phyloP scores from a whole-genome alignment of 2,329 filamentous ascomycete genomes.

The Colletotrichum spinosum region DNA sequence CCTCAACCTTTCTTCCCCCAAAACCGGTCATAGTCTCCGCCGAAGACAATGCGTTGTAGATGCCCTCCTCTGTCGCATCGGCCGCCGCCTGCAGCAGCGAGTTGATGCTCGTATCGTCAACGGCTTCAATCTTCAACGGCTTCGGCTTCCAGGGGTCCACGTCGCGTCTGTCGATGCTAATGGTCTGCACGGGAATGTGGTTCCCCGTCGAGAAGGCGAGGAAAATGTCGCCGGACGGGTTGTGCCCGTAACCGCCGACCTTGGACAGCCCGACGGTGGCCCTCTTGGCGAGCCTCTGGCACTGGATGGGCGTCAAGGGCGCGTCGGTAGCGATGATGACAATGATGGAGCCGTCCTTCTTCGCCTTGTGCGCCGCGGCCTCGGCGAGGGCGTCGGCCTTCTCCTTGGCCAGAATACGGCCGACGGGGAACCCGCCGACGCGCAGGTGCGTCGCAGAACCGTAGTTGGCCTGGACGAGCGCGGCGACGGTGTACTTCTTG shows the following conservation, averaged over 20 bases:
- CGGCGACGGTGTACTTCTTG: conserved; percentile 68
- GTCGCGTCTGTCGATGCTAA: conserved; percentile 42
- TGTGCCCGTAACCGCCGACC: conserved; percentile 71
- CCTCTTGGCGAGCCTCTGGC: conserved; percentile 68
- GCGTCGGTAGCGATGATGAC: conserved; percentile 70
- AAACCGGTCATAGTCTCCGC: conserved; percentile 69
- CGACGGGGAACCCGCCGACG: conserved; percentile 71
- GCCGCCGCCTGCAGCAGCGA: conserved; percentile 70
- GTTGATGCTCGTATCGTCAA: conserved; percentile 71
- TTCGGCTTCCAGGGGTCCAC: conserved; percentile 56
- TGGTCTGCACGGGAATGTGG: conserved; percentile 57
- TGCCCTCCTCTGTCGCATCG: conserved; percentile 73
- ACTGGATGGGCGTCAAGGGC: conserved; percentile 67
- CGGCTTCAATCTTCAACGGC: conserved; percentile 53
- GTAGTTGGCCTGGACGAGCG: conserved; percentile 75
- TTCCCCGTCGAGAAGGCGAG: conserved; percentile 74
- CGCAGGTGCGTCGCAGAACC: conserved; percentile 66
- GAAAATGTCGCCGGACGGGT: conserved; percentile 75
- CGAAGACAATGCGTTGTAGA: conserved; percentile 73
- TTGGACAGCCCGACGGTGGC: conserved; percentile 71
- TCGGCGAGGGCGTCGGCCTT: conserved; percentile 45
- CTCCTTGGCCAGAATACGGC: conserved; percentile 64
- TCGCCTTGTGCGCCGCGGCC: conserved; percentile 52
- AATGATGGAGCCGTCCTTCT: conserved; percentile 72
- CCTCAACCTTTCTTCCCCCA: conserved; percentile 61